These are phyloP conservation scores for Heliamphora pulchella DNA, from an alignment of 179 eudicot species.

Conservation along the genomic window DNA sequence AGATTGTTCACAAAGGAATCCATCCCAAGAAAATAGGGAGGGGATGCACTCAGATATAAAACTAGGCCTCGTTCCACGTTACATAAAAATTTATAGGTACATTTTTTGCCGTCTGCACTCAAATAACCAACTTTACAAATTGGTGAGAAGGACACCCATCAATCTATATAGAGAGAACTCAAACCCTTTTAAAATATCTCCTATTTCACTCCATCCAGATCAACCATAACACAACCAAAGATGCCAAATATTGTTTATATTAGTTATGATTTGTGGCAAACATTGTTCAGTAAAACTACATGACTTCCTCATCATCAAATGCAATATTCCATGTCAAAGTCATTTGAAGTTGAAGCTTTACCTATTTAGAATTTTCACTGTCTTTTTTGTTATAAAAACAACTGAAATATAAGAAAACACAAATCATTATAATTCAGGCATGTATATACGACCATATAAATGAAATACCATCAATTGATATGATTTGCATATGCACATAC, in stretches of 20 bases:
- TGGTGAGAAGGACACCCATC: too few species aligned
- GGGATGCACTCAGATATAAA: background rate
- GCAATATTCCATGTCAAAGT: background rate
- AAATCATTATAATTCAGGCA: background rate
- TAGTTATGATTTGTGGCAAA: background rate
- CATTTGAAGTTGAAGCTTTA: background rate
- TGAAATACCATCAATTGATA: background rate
- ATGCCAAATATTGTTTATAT: too few species aligned
- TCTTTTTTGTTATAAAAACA: background rate
- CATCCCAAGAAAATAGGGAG: background rate
- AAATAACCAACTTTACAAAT: too few species aligned
- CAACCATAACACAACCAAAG: too few species aligned
- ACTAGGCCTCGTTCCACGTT: background rate
- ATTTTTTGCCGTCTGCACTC: too few species aligned
- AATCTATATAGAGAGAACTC: too few species aligned
- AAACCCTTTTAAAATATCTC: too few species aligned
- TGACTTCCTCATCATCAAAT: background rate
- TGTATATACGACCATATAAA: background rate
- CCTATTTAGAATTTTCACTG: background rate
- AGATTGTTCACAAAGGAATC: slow-evolving; percentile 2
- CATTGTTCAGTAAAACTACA: background rate
- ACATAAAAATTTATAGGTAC: background rate
- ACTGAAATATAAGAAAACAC: background rate
- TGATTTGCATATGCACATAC: background rate
- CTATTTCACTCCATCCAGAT: too few species aligned